phyloP scores from a whole-genome alignment of 2,329 filamentous ascomycete genomes.

The Rhynchosporium agropyri region DNA sequence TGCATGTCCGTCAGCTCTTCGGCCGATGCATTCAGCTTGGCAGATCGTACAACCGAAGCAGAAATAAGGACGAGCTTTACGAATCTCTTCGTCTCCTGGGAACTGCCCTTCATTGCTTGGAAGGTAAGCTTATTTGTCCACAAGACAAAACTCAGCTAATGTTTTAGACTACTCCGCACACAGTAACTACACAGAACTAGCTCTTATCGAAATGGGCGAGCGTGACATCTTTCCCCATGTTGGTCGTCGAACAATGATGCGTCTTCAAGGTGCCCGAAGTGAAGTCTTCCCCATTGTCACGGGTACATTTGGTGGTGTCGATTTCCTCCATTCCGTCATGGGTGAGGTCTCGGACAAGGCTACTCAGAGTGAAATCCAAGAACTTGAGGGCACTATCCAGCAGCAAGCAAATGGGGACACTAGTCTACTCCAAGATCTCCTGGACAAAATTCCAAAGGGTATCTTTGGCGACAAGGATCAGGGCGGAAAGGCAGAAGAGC shows the following conservation, averaged over 20 bases:
- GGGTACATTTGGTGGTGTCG: conserved; percentile 91
- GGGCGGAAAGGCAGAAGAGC: conserved; percentile 74
- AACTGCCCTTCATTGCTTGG: conserved; percentile 86
- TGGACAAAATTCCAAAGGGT: conserved; percentile 80
- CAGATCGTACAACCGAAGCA: conserved; percentile 67
- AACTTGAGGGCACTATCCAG: conserved; percentile 81
- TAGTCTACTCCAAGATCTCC: conserved; percentile 75
- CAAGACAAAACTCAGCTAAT: conserved; percentile 37
- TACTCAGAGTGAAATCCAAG: conserved; percentile 86
- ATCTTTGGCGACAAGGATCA: conserved; percentile 77
- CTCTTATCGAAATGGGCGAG: conserved; percentile 84
- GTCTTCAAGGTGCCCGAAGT: conserved; percentile 65
- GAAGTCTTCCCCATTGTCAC: conserved; percentile 82
- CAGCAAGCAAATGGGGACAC: conserved; percentile 65
- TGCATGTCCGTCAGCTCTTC: conserved; percentile 75
- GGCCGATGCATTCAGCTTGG: conserved; percentile 76
- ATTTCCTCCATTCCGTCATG: conserved; percentile 88
- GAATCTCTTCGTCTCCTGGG: conserved; percentile 86
- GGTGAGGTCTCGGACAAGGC: conserved; percentile 83
- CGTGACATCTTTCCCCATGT: conserved; percentile 83
- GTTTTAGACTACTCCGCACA: conserved; percentile 78
- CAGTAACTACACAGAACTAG: conserved; percentile 90
- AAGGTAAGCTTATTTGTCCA: conserved; percentile 46
- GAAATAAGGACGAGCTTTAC: conserved; percentile 76
- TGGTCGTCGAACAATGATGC: conserved; percentile 71